These are phyloP conservation scores for Candida sp. DNA, from an alignment of 1,139 yeast species.

Conservation along the genomic window DNA sequence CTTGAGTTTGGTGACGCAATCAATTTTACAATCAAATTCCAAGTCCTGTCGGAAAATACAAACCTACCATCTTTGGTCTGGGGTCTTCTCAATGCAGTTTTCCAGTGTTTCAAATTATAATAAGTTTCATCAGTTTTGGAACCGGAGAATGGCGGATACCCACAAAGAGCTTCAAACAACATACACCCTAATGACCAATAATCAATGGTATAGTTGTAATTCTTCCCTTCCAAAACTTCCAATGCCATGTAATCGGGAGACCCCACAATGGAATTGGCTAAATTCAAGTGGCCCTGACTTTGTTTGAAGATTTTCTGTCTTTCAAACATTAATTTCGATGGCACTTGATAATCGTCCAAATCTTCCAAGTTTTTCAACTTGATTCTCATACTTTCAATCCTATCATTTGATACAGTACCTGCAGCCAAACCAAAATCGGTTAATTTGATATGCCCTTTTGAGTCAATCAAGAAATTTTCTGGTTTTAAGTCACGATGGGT, in stretches of 20 bases:
- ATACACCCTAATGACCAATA: conserved; percentile 99
- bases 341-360: conserved; percentile 58
- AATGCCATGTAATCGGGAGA: conserved; percentile 99
- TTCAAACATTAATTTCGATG: conserved; percentile 76
- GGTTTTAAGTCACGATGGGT: conserved; percentile 98
- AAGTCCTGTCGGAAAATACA: conserved; percentile 94
- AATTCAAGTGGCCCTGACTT: conserved; percentile 57
- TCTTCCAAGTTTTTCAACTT: conserved; percentile 80
- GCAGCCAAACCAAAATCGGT: conserved; percentile 99
- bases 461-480: conserved; percentile 91
- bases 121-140: conserved; percentile 93
- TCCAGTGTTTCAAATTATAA: conserved; percentile 92
- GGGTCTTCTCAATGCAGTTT: conserved; percentile 82
- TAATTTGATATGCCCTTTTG: conserved; percentile 91
- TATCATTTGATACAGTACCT: conserved; percentile 89
- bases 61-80: conserved; percentile 87
- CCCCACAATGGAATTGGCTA: conserved; percentile 95
- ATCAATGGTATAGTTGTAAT: conserved; percentile 94
- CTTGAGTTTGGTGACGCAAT: conserved; percentile 80
- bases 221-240: conserved; percentile 92
- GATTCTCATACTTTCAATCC: conserved; percentile 90
- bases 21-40: conserved; percentile 79
- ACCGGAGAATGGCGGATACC: conserved; percentile 97
- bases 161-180: conserved; percentile 85
- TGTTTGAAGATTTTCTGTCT: conserved; percentile 84